Conservation (phyloP, 2,329 filamentous ascomycete genomes). For the Cladophialophora carrionii region DNA sequence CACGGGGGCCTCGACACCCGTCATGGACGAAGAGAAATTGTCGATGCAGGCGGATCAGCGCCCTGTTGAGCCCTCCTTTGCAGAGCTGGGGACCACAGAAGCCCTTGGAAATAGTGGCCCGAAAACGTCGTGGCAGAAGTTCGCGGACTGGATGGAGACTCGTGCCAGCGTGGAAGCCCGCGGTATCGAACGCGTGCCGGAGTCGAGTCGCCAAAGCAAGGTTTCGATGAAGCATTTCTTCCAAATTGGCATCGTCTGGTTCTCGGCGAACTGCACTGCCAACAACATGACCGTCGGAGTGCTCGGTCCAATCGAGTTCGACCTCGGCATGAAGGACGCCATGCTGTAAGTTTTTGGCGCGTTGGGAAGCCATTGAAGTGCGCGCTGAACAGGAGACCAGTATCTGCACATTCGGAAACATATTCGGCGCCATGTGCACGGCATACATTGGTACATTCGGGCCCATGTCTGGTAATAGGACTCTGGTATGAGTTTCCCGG, state of each 20-base stretch:
- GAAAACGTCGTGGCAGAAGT: neutral
- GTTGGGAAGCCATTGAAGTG: neutral
- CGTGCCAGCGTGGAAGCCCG: conserved; percentile 56
- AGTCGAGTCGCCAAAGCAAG: conserved; percentile 39
- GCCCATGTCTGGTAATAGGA: conserved; percentile 63
- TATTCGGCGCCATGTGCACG: conserved; percentile 59
- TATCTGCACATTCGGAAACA: conserved; percentile 55
- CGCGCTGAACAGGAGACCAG: neutral
- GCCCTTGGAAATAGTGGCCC: neutral
- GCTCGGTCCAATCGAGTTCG: conserved; percentile 49
- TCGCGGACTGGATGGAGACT: conserved; percentile 15
- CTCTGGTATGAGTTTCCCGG: conserved; percentile 53
- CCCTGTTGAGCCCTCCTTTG: neutral
- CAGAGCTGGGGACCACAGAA: neutral
- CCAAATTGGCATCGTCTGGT: conserved; percentile 63
- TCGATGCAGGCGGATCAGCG: neutral
- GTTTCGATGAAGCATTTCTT: conserved; percentile 57
- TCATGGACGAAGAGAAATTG: neutral
- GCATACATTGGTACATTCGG: conserved; percentile 67
- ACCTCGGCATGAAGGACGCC: conserved; percentile 15
- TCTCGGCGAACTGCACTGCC: conserved; percentile 64
- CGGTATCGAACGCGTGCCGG: conserved; percentile 62
- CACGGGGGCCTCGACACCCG: neutral
- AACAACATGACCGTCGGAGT: conserved; percentile 68
- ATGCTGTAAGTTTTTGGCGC: conserved; percentile 6